These are phyloP conservation scores for Manihot esculenta DNA, from an alignment of 441 rosid genomes.

Conservation along the genomic window DNA sequence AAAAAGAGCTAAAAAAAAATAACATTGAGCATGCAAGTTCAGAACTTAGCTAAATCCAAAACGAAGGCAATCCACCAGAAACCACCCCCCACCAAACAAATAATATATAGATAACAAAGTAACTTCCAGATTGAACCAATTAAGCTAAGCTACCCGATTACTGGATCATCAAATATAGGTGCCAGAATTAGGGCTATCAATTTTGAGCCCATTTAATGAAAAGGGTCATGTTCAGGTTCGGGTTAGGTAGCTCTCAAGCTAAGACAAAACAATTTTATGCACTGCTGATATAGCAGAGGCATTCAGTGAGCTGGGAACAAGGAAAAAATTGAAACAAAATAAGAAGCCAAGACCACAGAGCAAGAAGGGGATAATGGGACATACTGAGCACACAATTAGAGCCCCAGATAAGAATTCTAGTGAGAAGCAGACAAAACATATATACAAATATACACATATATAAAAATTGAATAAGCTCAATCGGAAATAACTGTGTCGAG, in stretches of 20 bases:
- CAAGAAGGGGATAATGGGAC: not conserved
- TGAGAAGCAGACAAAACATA: not conserved
- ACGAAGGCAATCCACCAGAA: not conserved
- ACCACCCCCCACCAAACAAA: not conserved
- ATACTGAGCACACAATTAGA: not conserved
- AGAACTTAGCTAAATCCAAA: not conserved
- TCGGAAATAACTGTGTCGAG: not conserved
- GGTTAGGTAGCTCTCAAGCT: conserved; percentile 5
- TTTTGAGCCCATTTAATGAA: too few relatives aligned
- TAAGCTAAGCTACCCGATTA: not conserved
- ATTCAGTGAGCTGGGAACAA: conserved; percentile 23
- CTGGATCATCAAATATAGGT: not conserved
- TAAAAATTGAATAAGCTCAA: too few relatives aligned
- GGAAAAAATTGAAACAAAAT: not conserved
- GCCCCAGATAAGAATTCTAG: conserved; percentile 6
- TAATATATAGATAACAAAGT: not conserved
- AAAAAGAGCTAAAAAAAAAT: not conserved
- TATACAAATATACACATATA: too few relatives aligned
- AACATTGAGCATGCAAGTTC: not conserved
- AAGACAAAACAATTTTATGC: conserved; percentile 4
- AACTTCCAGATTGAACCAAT: not conserved
- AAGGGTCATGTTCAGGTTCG: not conserved
- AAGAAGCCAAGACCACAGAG: not conserved
- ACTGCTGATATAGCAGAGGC: conserved; percentile 1
- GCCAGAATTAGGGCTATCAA: conserved; percentile 1